phyloP scores from a whole-genome alignment of 202 grass and related monocot species.

The Dendrocalamus latiflorus region DNA sequence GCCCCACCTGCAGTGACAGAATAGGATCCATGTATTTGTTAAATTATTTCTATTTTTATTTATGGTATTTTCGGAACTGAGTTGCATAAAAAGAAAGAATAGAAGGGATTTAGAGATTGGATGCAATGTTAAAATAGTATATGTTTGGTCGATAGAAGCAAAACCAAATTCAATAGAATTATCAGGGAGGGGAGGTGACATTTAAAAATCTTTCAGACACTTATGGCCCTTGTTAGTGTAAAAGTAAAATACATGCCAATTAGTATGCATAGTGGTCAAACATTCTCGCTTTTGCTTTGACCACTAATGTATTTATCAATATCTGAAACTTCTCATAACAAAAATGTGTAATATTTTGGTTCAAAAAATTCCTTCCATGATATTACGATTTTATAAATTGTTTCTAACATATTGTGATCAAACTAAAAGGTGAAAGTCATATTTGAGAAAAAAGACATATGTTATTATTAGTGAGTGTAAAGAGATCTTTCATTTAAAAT shows the following conservation, averaged over 20 bases:
- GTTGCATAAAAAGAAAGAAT: too few relatives aligned
- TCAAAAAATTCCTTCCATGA: not conserved
- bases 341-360: not conserved
- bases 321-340: not conserved
- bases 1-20: slow-evolving; percentile 37
- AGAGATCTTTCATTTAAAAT: not conserved
- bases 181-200: too few relatives aligned
- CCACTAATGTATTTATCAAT: too few relatives aligned
- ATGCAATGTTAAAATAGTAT: too few relatives aligned
- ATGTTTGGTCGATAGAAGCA: too few relatives aligned
- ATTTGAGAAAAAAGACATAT: not conserved
- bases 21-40: too few relatives aligned
- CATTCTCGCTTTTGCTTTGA: too few relatives aligned
- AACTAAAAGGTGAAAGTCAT: not conserved
- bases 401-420: not conserved
- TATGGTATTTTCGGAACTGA: too few relatives aligned
- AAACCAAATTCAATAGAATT: too few relatives aligned
- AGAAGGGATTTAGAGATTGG: not conserved
- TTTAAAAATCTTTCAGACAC: not conserved
- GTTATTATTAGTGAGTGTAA: not conserved
- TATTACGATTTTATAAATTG: not conserved
- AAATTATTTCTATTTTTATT: too few relatives aligned
- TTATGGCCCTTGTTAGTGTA: not conserved
- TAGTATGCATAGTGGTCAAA: too few relatives aligned
- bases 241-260: not conserved